Evolutionary conservation across 768 basidiomycete species (phyloP), one percentile per base, ranked within the genome.

Genomic region (Guyanaporus albipodus): DNA sequence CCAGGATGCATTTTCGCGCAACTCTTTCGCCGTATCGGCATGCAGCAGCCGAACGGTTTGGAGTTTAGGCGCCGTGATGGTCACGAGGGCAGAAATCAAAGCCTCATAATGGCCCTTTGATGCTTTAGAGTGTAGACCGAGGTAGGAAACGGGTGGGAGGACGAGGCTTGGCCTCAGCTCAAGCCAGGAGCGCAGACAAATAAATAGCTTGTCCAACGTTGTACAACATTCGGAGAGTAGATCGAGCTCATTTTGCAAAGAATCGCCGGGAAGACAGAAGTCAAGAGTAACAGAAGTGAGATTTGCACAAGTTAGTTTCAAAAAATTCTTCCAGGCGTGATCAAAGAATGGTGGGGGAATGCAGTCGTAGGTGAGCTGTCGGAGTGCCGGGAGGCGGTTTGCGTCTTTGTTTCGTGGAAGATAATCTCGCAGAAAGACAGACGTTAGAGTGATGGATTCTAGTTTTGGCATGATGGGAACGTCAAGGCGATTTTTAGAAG

Each of bases 361-460:
- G 36, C 63, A 63, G 29, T 63, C 63, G n/a, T 66, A 63, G 10
- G 56, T 60, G 24, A 65, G 62, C 32, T 60, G 57, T 28, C 63
- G 56, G 31, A 65, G 62, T 23, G 63, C 58, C 26, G 63, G 62
- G 29, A 65, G 44, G 26, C 55, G 59, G 36, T 66, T 66, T 31
- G 46, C 50, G 26, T 56, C 47, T 31, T 58, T 63, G 31, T 66
- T 44, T 31, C 56, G 50, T 2, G 61, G 63, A 31, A 66, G 61
- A 27, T 63, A 66, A 47, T 63, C 63, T 14, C 58, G 61, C 18
- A 63, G 31, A 33, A 63, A 63, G 45, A 63, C 50, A 17, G 62
- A 65, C 50, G 48, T 54, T 6, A 65, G 41, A 23, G 57, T 53
- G 36, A 63, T 43, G 28, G 62, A 63, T 32, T 60, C 56, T 7